These are phyloP conservation scores for Parsonsia alboflavescens DNA, from an alignment of 257 asterid genomes.

Conservation along the genomic window DNA sequence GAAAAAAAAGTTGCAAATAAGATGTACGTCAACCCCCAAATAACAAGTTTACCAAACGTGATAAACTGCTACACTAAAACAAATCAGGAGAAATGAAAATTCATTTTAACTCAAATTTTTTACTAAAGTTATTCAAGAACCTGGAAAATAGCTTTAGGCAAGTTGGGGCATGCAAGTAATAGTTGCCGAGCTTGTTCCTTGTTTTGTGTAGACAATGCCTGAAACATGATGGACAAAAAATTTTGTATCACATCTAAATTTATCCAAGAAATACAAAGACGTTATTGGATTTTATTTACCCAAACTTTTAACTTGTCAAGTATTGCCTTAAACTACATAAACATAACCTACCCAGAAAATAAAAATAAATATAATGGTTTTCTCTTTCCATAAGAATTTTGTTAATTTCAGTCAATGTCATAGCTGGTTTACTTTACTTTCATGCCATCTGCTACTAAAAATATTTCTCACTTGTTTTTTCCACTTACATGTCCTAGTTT, in stretches of 20 bases:
- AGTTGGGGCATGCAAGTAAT: constrained; percentile 58
- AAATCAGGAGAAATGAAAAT: not conserved
- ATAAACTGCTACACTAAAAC: not conserved
- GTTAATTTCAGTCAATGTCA: not conserved
- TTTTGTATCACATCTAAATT: constrained; percentile 14
- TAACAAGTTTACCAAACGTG: not conserved
- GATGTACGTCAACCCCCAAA: not conserved
- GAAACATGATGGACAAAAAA: constrained; percentile 19
- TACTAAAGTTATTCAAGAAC: constrained; percentile 25
- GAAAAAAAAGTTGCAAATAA: not conserved
- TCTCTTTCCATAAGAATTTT: not conserved
- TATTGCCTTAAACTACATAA: not conserved
- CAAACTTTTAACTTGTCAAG: not conserved
- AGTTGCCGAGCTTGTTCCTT: constrained; percentile 76
- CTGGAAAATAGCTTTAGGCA: constrained; percentile 89
- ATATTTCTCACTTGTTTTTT: not conserved
- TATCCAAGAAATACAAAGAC: not conserved
- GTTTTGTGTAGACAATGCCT: constrained; percentile 77
- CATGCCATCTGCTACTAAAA: not conserved
- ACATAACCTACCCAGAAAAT: not conserved
- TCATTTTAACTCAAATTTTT: not conserved
- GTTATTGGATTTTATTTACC: not conserved
- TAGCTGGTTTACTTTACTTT: constrained; percentile 2
- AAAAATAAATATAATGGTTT: not conserved
- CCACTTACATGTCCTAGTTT: not conserved